Base-by-base conservation (phyloP, 1,284 basidiomycete species). In the Sporisorium sorghi region DNA sequence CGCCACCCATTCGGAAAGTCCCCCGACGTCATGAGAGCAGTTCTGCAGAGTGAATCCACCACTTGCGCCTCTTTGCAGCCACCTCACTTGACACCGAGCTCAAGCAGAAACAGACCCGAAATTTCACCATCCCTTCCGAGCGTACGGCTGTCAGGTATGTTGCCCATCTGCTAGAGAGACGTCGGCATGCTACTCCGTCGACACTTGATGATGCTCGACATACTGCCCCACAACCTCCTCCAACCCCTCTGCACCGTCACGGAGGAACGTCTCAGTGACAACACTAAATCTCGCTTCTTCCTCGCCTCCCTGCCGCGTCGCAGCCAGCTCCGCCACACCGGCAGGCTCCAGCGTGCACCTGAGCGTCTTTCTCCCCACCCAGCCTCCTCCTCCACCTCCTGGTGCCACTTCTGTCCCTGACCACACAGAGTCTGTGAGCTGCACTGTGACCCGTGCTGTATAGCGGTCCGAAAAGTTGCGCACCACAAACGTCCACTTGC, bases 391-490 rank as follows among this genome's bases (percentile, higher is more conserved):
- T 51, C n/a, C 32, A 47, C 21, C 24, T 28, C 23, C 49, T n/a
- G n/a, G n/a, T n/a, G 2, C 35, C 15, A 5, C 37, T 7, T 39
- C 24, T n/a, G n/a, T 21, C 42, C 5, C 10, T 23, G 19, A 24
- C 19, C n/a, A n/a, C 4, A 17, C 35, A 37, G 35, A 37, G 15
- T 37, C 35, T 4, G 11, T 17, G 15, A 48, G 46, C 46, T 48
- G 46, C 19, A 69, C 11, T 33, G 35, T 33, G 3, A 63, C 52
- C 9, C 19, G 10, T 3, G 15, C 56, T 10, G 12, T 10, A 35
- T 59, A 69, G 5, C 14, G 26, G 28, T 69, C 66, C 9, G 55
- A 55, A 40, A 63, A 69, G 32, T 69, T 69, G n/a, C 66, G 21
- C 32, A 63, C 47, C 11, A 32, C 33, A 33, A 58, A 63, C 6